Evolutionary conservation across 768 basidiomycete species (phyloP).

Genomic region (Phanerochaete carnosa): DNA sequence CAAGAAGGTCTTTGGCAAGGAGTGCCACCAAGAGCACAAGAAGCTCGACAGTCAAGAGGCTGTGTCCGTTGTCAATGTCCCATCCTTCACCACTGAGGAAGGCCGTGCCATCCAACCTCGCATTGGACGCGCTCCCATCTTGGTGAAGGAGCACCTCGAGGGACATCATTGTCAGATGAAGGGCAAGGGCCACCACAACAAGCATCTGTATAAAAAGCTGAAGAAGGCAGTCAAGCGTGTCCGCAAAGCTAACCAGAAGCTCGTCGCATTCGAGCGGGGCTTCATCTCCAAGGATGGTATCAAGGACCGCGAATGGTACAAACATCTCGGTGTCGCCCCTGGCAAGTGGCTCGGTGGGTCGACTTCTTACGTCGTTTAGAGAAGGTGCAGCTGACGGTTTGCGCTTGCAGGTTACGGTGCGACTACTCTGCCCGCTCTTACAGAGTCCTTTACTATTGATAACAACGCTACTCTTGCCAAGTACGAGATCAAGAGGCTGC

Average conservation of each 20-base stretch:
- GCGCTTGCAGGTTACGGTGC: slow-evolving; percentile 66
- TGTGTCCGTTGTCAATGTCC: slow-evolving; percentile 6
- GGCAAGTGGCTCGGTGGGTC: slow-evolving; percentile 79
- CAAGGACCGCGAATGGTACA: slow-evolving; percentile 82
- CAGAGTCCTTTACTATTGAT: slow-evolving; percentile 73
- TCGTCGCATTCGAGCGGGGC: slow-evolving; percentile 72
- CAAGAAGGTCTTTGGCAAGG: slow-evolving; percentile 36
- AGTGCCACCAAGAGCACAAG: slow-evolving; percentile 20
- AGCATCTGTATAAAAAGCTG: slow-evolving; percentile 35
- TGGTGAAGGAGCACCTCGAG: slow-evolving; percentile 23
- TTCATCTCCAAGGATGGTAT: slow-evolving; percentile 79
- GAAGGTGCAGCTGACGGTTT: neutral
- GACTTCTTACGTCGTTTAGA: neutral
- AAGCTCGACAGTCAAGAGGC: neutral
- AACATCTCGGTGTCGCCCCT: slow-evolving; percentile 81
- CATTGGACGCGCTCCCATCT: slow-evolving; percentile 25
- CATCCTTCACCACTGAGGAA: slow-evolving; percentile 10
- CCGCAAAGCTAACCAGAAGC: slow-evolving; percentile 56
- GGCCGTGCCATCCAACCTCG: slow-evolving; percentile 16
- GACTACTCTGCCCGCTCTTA: slow-evolving; percentile 78
- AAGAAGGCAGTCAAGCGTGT: slow-evolving; percentile 59
- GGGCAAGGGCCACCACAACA: neutral
- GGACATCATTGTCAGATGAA: neutral
- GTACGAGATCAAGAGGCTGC: slow-evolving; percentile 57
- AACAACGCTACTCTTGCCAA: slow-evolving; percentile 57